Conservation (phyloP, 2,329 filamentous ascomycete genomes). For the Verticillium dahliae region DNA sequence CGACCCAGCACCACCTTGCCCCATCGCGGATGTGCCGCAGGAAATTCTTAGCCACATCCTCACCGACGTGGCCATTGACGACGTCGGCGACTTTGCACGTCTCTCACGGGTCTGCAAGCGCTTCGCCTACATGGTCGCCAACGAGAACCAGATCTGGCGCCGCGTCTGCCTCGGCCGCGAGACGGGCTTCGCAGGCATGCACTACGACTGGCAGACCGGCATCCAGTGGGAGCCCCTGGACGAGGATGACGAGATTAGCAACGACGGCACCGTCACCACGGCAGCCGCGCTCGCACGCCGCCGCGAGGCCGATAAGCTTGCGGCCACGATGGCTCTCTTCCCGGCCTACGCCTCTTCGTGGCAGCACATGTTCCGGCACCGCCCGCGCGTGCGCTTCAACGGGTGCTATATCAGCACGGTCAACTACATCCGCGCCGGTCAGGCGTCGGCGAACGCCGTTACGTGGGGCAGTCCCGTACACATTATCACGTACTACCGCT, state of each 20-base stretch:
- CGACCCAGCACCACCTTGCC: constrained; percentile 69
- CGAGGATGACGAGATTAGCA: constrained; percentile 21
- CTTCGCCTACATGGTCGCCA: constrained; percentile 75
- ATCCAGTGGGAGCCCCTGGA: constrained; percentile 47
- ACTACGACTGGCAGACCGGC: constrained; percentile 66
- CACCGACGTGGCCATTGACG: constrained; percentile 60
- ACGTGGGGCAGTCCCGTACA: constrained; percentile 81
- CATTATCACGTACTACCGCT: constrained; percentile 97
- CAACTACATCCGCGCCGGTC: constrained; percentile 85
- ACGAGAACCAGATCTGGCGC: constrained; percentile 84
- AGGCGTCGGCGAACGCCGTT: constrained; percentile 60
- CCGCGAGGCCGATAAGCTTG: constrained; percentile 23
- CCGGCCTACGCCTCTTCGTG: constrained; percentile 45
- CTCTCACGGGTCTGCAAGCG: constrained; percentile 79
- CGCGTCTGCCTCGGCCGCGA: constrained; percentile 62
- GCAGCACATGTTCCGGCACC: constrained; percentile 68
- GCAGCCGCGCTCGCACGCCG: constrained; percentile 27
- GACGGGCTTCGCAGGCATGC: constrained; percentile 78
- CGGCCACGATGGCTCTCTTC: constrained; percentile 34
- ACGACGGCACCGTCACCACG: constrained; percentile 24
- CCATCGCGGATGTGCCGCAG: constrained; percentile 69
- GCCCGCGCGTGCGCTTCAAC: constrained; percentile 86
- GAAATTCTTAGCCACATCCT: constrained; percentile 82
- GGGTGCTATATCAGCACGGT: constrained; percentile 95
- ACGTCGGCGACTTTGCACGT: constrained; percentile 71